These are phyloP conservation scores for Globisporangium lucens DNA, from an alignment of 352 stramenopile species.

Conservation along the genomic window DNA sequence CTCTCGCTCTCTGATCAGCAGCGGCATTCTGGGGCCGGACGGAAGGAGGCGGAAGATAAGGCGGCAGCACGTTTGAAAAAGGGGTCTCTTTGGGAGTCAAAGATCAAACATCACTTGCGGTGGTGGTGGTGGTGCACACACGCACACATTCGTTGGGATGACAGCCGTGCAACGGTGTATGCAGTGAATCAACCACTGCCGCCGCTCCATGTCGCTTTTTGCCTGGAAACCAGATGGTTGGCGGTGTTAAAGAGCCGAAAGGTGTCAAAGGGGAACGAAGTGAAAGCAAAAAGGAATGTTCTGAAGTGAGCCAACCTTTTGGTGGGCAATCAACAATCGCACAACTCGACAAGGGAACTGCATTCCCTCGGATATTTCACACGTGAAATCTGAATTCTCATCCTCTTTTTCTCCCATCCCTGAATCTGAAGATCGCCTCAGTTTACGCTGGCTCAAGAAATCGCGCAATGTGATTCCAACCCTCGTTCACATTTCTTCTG, in stretches of 20 bases:
- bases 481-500: background rate
- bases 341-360: background rate
- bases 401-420: background rate
- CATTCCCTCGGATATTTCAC: background rate
- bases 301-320: background rate
- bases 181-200: background rate
- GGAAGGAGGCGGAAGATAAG: background rate
- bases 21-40: too few species aligned
- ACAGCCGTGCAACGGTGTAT: too few species aligned
- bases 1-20: background rate
- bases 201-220: background rate
- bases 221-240: background rate
- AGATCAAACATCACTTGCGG: background rate
- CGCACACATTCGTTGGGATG: background rate
- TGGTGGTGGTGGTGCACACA: background rate
- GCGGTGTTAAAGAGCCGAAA: background rate
- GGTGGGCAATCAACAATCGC: slow-evolving; percentile 1
- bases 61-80: background rate
- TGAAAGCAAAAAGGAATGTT: background rate
- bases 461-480: background rate
- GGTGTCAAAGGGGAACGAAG: too few species aligned
- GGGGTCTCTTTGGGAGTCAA: background rate
- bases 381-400: background rate
- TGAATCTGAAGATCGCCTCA: background rate
- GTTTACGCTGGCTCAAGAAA: slow-evolving; percentile 1